Base-by-base conservation (phyloP, 495 filamentous ascomycete genomes). In the Hypoxylon perforatum region DNA sequence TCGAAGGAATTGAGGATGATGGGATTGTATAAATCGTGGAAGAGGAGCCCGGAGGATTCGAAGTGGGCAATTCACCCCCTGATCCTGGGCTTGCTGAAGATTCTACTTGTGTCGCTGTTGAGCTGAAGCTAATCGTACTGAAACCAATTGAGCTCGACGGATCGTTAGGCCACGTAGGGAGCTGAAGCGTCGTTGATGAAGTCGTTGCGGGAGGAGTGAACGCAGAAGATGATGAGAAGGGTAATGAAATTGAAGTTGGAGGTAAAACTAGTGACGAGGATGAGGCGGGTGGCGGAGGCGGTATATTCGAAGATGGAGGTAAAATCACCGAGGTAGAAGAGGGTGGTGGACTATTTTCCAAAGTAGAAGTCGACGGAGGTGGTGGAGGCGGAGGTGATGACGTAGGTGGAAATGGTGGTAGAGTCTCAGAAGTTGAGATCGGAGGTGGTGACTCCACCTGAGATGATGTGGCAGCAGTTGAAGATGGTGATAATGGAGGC, bases 61-160 rank as follows among this genome's bases (percentile, higher is more conserved):
- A 52, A 21, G 54, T 47, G 11, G 54, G 38, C 38, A 15, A 42
- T 14, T 54, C 33, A 21, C 38, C 35, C 15, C n/a, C 25, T 18
- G 14, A 49, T 14, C n/a, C 7, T 4, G 48, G 58, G 30, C 30
- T 33, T 7, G 48, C 48, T 25, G 46, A 30, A 6, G 53, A 30
- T 3, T 23, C 15, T 6, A 19, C 39, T 19, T 57, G n/a, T 42
- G 35, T 25, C 18, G 17, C 9, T 15, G 19, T 22, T 25, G 17
- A 15, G 44, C 23, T 52, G 12, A 14, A 9, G 3, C 33, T 39
- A 10, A 28, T 52, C 14, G 14, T n/a, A 15, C n/a, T 39, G 3
- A 28, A 10, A 61, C 8, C 41, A 47, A 28, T 46, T 53, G 25
- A 18, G 30, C 22, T 46, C 5, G 46, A 48, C 11, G 52, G 50